Percentiles rank a stretch among this genome's conserved stretches.
phyloP scores from a whole-genome alignment of 2,329 filamentous ascomycete species.

The Gaeumannomyces sp. region DNA sequence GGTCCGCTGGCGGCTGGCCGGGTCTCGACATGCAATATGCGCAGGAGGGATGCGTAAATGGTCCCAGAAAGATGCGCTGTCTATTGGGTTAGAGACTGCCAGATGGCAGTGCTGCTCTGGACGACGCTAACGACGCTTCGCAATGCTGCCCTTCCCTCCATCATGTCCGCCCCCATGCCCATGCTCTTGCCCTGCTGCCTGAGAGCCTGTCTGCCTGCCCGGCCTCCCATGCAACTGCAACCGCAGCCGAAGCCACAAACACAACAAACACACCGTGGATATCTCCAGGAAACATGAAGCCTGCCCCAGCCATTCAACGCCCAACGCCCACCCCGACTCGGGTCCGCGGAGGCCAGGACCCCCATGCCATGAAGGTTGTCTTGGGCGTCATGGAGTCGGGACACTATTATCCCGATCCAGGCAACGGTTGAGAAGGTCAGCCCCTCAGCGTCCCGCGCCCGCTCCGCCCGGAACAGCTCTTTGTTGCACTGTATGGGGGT shows the following conservation, averaged over 20 bases:
- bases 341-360: background rate
- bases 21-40: background rate
- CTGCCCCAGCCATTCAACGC: background rate
- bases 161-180: background rate
- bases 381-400: background rate
- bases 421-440: background rate
- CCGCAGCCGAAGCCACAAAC: constrained; percentile 4
- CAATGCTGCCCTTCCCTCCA: constrained; percentile 1
- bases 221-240: constrained; percentile 4
- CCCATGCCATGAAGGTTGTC: background rate
- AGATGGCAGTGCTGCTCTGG: constrained; percentile 43
- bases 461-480: background rate
- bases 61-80: constrained; percentile 24
- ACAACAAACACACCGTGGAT: background rate
- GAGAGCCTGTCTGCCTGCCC: background rate
- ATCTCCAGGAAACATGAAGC: background rate
- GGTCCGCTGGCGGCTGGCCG: constrained; percentile 10
- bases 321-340: background rate
- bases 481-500: background rate
- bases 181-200: background rate
- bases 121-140: background rate
- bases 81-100: constrained; percentile 34
- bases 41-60: background rate
- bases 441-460: background rate
- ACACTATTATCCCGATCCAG: background rate